phyloP scores from a whole-genome alignment of 257 asterid genomes.

The Solanum peruvianum region DNA sequence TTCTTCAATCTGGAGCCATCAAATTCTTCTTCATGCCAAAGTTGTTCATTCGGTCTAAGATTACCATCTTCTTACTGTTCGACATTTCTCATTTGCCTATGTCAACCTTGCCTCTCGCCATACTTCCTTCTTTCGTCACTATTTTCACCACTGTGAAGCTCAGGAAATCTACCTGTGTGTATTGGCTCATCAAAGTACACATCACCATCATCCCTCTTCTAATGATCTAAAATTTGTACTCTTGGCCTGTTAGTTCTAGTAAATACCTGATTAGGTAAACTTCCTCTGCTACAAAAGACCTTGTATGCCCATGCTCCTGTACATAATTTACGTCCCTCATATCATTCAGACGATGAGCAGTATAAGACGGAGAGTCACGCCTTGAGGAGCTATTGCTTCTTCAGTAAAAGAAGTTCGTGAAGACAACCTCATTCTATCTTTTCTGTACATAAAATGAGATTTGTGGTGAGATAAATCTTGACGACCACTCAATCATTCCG shows the following conservation, averaged over 20 bases:
- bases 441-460: slow-evolving; percentile 37
- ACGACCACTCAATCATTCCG: slow-evolving; percentile 38
- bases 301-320: slow-evolving; percentile 38
- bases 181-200: slow-evolving; percentile 3
- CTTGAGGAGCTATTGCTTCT: slow-evolving; percentile 38
- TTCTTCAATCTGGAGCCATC: background rate
- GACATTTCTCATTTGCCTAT: slow-evolving; percentile 39
- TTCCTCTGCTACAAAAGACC: slow-evolving; percentile 39
- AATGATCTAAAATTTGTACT: slow-evolving; percentile 36
- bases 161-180: background rate
- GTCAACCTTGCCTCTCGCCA: slow-evolving; percentile 34
- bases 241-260: slow-evolving; percentile 33
- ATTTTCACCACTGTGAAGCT: slow-evolving; percentile 21
- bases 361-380: slow-evolving; percentile 50
- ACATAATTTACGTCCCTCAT: slow-evolving; percentile 37
- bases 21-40: background rate
- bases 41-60: background rate
- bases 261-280: slow-evolving; percentile 32
- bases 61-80: slow-evolving; percentile 35
- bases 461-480: slow-evolving; percentile 34
- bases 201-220: slow-evolving; percentile 36
- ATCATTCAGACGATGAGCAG: slow-evolving; percentile 29
- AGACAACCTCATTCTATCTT: slow-evolving; percentile 60
- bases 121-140: slow-evolving; percentile 58
- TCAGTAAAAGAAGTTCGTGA: slow-evolving; percentile 49